Base-by-base conservation (phyloP, 2,329 filamentous ascomycete genomes). In the Drechslerella stenobrocha region DNA sequence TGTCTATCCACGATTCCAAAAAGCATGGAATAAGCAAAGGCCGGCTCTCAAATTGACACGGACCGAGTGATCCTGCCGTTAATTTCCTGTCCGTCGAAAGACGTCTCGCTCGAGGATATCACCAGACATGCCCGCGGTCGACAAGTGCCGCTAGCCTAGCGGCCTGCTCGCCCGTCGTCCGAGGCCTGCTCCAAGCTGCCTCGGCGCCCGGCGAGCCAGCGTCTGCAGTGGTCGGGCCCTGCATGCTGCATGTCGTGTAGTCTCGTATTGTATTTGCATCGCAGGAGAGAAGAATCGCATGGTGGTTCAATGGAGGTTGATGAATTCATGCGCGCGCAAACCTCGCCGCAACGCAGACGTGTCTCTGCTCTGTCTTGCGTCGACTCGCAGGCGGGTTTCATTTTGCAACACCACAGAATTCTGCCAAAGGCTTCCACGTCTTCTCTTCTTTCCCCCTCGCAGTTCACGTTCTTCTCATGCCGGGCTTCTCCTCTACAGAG, bases 401-500 rank as follows among this genome's bases (percentile, higher is more conserved):
- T 59, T 67, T 51, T 67, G 63, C 63, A 60, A 67, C 63, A 57
- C 2, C 55, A 28, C 48, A 34, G 50, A 52, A 51, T 53, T 52
- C 61, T 50, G 55, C 28, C 34, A 23, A 46, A 45, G 37, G 47
- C 44, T 60, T 20, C 15, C 23, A 22, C 42, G 20, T 13, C 22
- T 11, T 22, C 13, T 37, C 8, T n/a, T 18, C 26, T 6, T 6
- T n/a, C 42, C 34, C 45, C 45, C 35, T 35, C 23, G 37, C 3
- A 9, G 15, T 37, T 4, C 34, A 37, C 34, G 3, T 13, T 4
- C 34, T n/a, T n/a, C n/a, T n/a, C n/a, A n/a, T n/a, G n/a, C n/a
- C n/a, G n/a, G 40, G 46, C 28, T 30, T 30, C n/a, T 47, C 9
- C 3, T 20, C 15, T 8, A 47, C 13, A 47, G 7, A 26, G 6